Percentiles rank a stretch among this genome's conserved stretches.
These are phyloP conservation scores for Penicillium antarcticum DNA, from an alignment of 495 filamentous ascomycete genomes.

Conservation along the genomic window DNA sequence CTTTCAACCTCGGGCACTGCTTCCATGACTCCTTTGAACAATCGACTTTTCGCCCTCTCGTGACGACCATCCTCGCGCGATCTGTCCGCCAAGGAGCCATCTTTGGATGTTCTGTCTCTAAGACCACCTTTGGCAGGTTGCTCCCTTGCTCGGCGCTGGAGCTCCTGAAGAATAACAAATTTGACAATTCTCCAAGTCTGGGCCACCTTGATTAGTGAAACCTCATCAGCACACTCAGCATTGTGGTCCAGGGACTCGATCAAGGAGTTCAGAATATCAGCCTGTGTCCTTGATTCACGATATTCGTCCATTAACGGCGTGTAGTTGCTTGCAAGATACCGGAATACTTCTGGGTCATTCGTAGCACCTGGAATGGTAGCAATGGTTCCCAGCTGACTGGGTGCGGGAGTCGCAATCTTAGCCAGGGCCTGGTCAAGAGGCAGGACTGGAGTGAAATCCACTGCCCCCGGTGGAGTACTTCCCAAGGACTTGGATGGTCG, in stretches of 20 bases:
- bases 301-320: conserved; percentile 34
- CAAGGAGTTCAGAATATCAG: conserved; percentile 44
- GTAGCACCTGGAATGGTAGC: conserved; percentile 56
- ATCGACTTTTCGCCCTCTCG: conserved; percentile 38
- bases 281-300: conserved; percentile 20
- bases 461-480: conserved; percentile 55
- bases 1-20: conserved; percentile 57
- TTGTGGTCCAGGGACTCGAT: conserved; percentile 57
- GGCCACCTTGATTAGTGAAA: conserved; percentile 59
- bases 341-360: conserved; percentile 49
- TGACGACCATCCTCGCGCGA: conserved; percentile 36
- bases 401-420: conserved; percentile 46
- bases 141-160: conserved; percentile 55
- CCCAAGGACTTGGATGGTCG: conserved; percentile 41
- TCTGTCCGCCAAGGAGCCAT: conserved; percentile 25
- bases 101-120: conserved; percentile 33
- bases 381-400: conserved; percentile 60
- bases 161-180: conserved; percentile 58
- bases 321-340: conserved; percentile 60
- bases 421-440: conserved; percentile 61
- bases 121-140: conserved; percentile 34
- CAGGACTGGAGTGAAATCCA: conserved; percentile 48
- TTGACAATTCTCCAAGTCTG: conserved; percentile 74
- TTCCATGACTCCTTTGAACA: conserved; percentile 45
- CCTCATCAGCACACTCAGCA: conserved; percentile 57